Conservation (phyloP, 2,329 filamentous ascomycete genomes). For the Fusarium marasasianum region DNA sequence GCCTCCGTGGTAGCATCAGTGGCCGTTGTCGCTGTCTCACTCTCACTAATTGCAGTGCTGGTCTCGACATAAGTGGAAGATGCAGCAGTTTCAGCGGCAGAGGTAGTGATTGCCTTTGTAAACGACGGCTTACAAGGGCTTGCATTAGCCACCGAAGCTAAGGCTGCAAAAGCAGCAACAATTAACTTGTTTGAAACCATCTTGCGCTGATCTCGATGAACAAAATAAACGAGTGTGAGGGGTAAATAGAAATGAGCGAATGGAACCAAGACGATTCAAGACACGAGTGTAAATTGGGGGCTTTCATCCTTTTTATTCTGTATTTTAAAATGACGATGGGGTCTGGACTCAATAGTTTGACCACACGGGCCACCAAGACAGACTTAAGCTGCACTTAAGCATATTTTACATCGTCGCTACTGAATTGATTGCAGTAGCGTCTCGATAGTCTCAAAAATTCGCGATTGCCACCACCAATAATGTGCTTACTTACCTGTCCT, state of each 20-base stretch:
- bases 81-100: not conserved
- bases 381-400: not conserved
- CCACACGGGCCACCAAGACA: not conserved
- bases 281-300: not conserved
- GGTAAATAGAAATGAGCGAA: not conserved
- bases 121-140: not conserved
- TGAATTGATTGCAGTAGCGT: not conserved
- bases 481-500: not conserved
- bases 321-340: not conserved
- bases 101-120: not conserved
- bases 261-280: not conserved
- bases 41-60: not conserved
- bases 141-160: not conserved
- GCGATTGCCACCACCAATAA: fast-evolving
- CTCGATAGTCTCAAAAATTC: not conserved
- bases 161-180: not conserved
- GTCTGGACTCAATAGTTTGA: not conserved
- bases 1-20: not conserved
- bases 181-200: not conserved
- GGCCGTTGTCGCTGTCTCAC: not conserved
- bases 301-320: not conserved
- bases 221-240: not conserved
- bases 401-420: not conserved
- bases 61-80: not conserved
- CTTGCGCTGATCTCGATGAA: not conserved